Base-by-base conservation (phyloP, 2,329 filamentous ascomycete genomes). In the Nemania sp. region DNA sequence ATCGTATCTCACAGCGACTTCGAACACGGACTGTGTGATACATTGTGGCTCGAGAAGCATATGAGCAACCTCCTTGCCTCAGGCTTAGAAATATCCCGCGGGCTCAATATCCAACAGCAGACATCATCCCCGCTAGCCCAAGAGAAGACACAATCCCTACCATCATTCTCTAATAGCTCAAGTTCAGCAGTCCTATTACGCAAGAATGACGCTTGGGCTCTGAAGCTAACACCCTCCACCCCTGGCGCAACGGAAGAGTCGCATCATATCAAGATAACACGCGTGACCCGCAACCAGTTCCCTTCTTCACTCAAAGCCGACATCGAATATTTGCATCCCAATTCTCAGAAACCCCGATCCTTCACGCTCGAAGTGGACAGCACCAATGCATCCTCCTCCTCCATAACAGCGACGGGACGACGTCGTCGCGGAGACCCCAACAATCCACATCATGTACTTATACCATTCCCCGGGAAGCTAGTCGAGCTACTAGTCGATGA, bases 391-490 rank as follows among this genome's bases (percentile, higher is more conserved):
- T 50, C 56, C 9, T 59, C 53, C 12, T 26, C 44, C 11, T 24
- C 53, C 5, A 47, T 59, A 23, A 53, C 54, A 42, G 56, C 56
- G 22, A 31, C 44, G 17, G 56, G 53, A 8, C 56, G 48, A 39
- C 49, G 56, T 47, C 53, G 53, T n/a, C 56, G 46, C 4, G 56
- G 53, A 28, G 46, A 56, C 31, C 11, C 34, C 23, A 56, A 41
- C 14, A 53, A 59, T 24, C 53, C 56, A 6, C 40, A 24, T 5
- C 56, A 59, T 33, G 49, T 59, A 5, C 40, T 59, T 15, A 30
- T 59, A 2, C 56, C 56, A 9, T 59, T 56, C 8, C 44, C 56
- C 9, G 56, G 56, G 5, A 56, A 56, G 56, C 37, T 59, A 26
- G 53, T 59, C 14, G 56, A 59, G 44, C 28, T 56, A 12, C 11